Conservation (phyloP, 345 rosid genomes). For the Hirschfeldia incana region DNA sequence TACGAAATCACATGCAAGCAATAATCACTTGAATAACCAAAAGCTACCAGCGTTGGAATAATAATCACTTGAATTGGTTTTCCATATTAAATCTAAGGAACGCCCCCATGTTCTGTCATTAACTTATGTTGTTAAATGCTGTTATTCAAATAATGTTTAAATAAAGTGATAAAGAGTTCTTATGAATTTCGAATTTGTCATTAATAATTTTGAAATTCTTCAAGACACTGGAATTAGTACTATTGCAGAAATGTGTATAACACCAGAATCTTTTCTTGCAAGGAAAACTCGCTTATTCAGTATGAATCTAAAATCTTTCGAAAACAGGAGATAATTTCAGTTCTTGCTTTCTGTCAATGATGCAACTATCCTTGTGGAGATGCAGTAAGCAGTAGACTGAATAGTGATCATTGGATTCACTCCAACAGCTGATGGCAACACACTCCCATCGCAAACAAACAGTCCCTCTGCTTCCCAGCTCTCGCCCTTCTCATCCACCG, state of each 20-base stretch:
- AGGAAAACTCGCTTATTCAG: background rate
- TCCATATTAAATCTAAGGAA: background rate
- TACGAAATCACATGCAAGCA: background rate
- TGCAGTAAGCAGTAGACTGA: slow-evolving; percentile 55
- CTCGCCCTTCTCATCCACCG: slow-evolving; percentile 61
- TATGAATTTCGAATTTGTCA: background rate
- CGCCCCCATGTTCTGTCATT: too few species aligned
- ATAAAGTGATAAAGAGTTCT: background rate
- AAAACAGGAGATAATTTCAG: background rate
- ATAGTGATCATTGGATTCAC: slow-evolving; percentile 74
- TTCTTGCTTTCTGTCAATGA: slow-evolving; percentile 1
- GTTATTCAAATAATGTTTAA: too few species aligned
- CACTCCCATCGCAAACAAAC: slow-evolving; percentile 63
- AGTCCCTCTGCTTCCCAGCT: slow-evolving; percentile 70
- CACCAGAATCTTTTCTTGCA: background rate
- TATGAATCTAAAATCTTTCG: background rate
- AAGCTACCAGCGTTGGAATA: background rate
- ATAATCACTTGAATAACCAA: background rate
- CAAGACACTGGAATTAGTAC: background rate
- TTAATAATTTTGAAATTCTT: background rate
- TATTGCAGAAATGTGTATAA: background rate
- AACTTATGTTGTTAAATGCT: too few species aligned
- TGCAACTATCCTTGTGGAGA: slow-evolving; percentile 39
- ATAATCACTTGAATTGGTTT: background rate
- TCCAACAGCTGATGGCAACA: slow-evolving; percentile 66